Base-by-base conservation (phyloP, 2,329 filamentous ascomycete species). In the Scedosporium apiospermum region DNA sequence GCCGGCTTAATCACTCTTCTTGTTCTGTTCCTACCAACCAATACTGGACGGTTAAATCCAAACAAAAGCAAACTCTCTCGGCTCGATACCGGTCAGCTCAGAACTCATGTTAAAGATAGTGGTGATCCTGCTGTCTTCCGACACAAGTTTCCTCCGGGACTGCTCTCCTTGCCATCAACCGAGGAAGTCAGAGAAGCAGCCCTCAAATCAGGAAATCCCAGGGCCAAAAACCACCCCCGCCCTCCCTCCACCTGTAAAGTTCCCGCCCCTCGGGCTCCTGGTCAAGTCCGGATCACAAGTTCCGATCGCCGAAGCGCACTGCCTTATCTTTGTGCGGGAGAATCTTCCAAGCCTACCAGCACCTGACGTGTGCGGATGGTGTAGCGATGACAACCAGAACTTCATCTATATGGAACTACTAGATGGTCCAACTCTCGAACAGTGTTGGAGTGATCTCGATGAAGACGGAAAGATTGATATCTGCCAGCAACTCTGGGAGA, bases 241-340 rank as follows among this genome's bases (percentile, higher is more conserved):
- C 69, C 73, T 14, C 18, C 69, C 73, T 14, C 61, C 67, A 1
- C 72, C 72, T 16, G 72, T 75, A 60, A 65, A 59, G 21, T 65
- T 76, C 21, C 70, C 70, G 60, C 71, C 70, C 4, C 64, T 74
- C 21, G 70, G 69, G 1, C 64, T 76, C 12, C 14, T 72, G 41
- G 69, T 76, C 62, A 76, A 76, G 63, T 76, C 73, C 61, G 71
- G 73, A 61, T 67, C 65, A 57, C 63, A 71, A 34, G 65, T 70
- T 14, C 72, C 69, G n/a, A 38, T 69, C 46, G 61, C 63, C 27
- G 74, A 74, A 62, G 69, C 68, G 21, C 51, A 69, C 58, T 69
- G 71, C 18, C 71, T 74, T 65, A 63, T 63, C 2, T 67, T 68
- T 65, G 53, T 74, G 60, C 63, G 65, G 51, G 64, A 71, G 62